Evolutionary conservation across 352 stramenopile genomes (phyloP).

Genomic region (Blastocystis sp.): DNA sequence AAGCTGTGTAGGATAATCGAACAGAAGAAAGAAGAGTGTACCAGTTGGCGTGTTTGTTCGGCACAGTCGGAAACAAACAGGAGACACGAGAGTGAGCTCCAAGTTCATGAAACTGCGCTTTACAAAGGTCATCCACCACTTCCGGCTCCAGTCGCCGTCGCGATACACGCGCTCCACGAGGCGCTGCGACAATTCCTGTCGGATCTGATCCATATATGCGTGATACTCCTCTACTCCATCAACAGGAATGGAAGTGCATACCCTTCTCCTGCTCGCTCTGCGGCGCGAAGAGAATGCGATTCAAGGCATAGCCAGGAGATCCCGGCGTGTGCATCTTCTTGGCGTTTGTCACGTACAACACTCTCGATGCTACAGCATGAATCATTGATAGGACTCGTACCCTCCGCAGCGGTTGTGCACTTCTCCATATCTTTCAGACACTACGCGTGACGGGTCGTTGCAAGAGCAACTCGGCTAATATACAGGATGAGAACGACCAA

Average conservation of each 20-base stretch:
- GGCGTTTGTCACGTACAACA: conserved; percentile 62
- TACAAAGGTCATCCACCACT: conserved; percentile 74
- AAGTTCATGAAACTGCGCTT: conserved; percentile 73
- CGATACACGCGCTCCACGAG: conserved; percentile 60
- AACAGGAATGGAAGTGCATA: too few relatives aligned
- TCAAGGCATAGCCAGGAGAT: conserved; percentile 61
- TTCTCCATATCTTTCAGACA: conserved; percentile 71
- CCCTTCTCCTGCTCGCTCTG: conserved; percentile 64
- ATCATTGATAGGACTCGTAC: background rate
- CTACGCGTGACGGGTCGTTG: background rate
- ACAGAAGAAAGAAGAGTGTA: background rate
- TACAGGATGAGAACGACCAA: conserved; percentile 69
- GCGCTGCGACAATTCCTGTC: conserved; percentile 24
- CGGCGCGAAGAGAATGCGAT: conserved; percentile 54
- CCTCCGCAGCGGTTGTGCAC: conserved; percentile 23
- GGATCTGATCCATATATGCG: conserved; percentile 71
- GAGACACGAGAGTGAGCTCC: conserved; percentile 35
- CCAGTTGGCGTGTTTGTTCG: background rate
- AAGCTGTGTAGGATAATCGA: conserved; percentile 1
- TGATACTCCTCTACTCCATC: conserved; percentile 70
- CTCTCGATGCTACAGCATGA: conserved; percentile 21
- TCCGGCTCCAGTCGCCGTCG: conserved; percentile 64
- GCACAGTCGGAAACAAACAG: conserved; percentile 61
- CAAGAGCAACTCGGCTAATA: conserved; percentile 64
- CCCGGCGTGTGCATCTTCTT: conserved; percentile 60